Evolutionary conservation across 805 yeast species (phyloP).

Genomic region (Deakozyma indianensis): DNA sequence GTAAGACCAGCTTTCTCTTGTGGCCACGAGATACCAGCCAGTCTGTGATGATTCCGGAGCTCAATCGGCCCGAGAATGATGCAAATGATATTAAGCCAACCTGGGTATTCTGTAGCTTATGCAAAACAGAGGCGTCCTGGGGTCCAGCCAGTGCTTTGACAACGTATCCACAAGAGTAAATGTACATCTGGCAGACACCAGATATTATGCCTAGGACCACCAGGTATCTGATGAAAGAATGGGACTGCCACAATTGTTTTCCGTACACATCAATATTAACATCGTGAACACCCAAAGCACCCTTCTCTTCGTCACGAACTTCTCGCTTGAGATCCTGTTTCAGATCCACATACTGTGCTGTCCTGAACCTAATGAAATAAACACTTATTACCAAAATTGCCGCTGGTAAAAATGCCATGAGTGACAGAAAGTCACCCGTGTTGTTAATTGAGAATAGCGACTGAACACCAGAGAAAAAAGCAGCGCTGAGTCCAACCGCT

Average conservation of each 20-base stretch:
- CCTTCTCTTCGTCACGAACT: neutral
- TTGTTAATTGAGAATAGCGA: conserved; percentile 37
- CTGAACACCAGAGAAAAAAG: conserved; percentile 37
- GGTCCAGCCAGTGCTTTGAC: conserved; percentile 31
- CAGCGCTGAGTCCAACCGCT: conserved; percentile 59
- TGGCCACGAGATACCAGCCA: conserved; percentile 18
- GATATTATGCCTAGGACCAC: conserved; percentile 38
- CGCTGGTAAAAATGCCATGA: conserved; percentile 29
- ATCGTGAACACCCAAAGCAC: neutral
- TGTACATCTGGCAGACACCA: conserved; percentile 63
- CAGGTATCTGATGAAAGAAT: conserved; percentile 37
- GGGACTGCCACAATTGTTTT: conserved; percentile 13
- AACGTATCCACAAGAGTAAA: conserved; percentile 60
- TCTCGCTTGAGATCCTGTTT: neutral
- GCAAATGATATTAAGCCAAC: conserved; percentile 58
- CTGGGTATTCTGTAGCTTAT: conserved; percentile 48
- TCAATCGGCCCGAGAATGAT: conserved; percentile 51
- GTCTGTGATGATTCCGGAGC: conserved; percentile 54
- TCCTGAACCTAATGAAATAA: conserved; percentile 7
- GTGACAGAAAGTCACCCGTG: conserved; percentile 38
- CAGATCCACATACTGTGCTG: conserved; percentile 5
- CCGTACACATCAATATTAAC: conserved; percentile 6
- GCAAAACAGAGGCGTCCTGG: conserved; percentile 20
- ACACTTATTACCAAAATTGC: conserved; percentile 28
- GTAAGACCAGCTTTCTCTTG: conserved; percentile 28